Base-by-base conservation (phyloP, 2,329 filamentous ascomycete genomes). In the Paramyrothecium roridum region DNA sequence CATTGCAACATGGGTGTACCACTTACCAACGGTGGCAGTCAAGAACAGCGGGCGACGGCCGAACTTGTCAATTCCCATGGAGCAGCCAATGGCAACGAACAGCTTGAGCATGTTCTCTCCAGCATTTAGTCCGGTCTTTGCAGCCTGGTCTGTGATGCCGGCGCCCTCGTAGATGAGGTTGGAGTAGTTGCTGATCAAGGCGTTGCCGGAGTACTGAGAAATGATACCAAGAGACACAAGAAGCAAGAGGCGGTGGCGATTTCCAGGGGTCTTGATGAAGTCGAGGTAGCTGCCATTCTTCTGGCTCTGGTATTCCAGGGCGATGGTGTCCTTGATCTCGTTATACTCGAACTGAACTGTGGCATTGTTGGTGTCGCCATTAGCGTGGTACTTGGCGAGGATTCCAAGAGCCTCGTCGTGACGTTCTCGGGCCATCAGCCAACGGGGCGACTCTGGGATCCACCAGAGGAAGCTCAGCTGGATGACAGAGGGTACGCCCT, bases 381-480 rank as follows among this genome's bases (percentile, higher is more conserved):
- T 52, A 1, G 49, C 55, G 17, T 61, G 58, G 13, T 58, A 63
- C 30, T 61, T 60, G 2, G 49, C 45, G 8, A 64, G 2, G 0
- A 62, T 21, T 1, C 37, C 43, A 76, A 19, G 59, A 1, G 55
- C 61, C 53, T 83, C 71, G 6, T 83, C 78, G 17, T 52, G 48
- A 3, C 22, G 45, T 11, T 59, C 61, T 1, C 60, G 61, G 0
- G 62, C 59, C 54, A 83, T 82, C 11, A 86, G 71, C 80, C 82
- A 87, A 52, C 84, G 71, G 3, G 85, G 85, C 8, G 81, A 85
- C 61, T 88, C 85, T 0, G 85, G 84, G 1, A 87, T 70, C 57
- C 82, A 76, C 48, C 77, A 83, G 8, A 78, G 47, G 2, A 58
- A 50, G 21, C 52, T n/a, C 3, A 62, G 53, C n/a, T 62, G 57